These are phyloP conservation scores for Coniophora puteana DNA, from an alignment of 1,284 basidiomycete genomes.

Conservation along the genomic window DNA sequence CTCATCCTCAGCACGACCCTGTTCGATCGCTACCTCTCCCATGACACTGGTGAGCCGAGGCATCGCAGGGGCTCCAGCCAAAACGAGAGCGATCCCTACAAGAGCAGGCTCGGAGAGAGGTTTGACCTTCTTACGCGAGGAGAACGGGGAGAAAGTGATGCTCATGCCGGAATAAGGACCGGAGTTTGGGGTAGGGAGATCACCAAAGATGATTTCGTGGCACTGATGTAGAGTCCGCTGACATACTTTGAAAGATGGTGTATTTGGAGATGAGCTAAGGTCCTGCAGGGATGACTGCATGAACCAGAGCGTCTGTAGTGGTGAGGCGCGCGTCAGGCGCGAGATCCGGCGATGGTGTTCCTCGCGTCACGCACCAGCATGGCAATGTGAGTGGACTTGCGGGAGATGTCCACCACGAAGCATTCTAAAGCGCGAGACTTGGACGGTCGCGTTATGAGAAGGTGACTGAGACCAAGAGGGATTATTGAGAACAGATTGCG, in stretches of 20 bases:
- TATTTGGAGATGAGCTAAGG: conserved; percentile 64
- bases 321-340: conserved; percentile 15
- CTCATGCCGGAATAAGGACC: conserved; percentile 63
- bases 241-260: conserved; percentile 87
- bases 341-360: conserved; percentile 9
- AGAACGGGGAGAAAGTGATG: conserved; percentile 43
- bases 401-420: conserved; percentile 84
- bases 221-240: conserved; percentile 90
- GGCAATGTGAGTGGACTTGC: conserved; percentile 89
- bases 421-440: conserved; percentile 88
- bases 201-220: conserved; percentile 96
- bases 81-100: conserved; percentile 82
- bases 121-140: conserved; percentile 64
- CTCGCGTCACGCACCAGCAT: conserved; percentile 75
- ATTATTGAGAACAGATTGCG: conserved; percentile 15
- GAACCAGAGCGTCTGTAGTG: conserved; percentile 95
- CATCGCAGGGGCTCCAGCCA: conserved; percentile 78
- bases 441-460: conserved; percentile 87
- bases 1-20: conserved; percentile 71
- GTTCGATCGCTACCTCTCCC: conserved; percentile 86
- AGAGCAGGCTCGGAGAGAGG: conserved; percentile 71
- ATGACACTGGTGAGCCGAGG: conserved; percentile 69
- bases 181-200: conserved; percentile 64
- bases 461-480: conserved; percentile 62
- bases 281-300: conserved; percentile 95